phyloP scores from a whole-genome alignment of 257 asterid genomes.

The Solanum stenotomum region DNA sequence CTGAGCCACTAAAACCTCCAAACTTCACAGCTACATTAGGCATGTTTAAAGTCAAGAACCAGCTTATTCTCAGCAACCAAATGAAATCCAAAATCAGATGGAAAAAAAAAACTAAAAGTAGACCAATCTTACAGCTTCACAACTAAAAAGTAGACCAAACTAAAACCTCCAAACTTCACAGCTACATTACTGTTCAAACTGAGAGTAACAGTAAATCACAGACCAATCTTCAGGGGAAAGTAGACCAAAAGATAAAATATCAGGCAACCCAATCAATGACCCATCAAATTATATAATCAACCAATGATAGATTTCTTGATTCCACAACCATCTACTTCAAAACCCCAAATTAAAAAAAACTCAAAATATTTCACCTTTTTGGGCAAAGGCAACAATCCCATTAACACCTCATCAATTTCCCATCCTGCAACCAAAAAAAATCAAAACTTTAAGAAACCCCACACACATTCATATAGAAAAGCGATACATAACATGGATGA shows the following conservation, averaged over 20 bases:
- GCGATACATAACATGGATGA: neutral
- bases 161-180: neutral
- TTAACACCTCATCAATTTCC: neutral
- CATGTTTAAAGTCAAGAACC: conserved; percentile 11
- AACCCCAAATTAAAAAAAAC: neutral
- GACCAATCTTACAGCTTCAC: neutral
- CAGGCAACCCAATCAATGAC: neutral
- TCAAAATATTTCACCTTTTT: neutral
- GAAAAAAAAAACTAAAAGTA: neutral
- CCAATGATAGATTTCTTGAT: neutral
- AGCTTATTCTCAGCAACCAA: neutral
- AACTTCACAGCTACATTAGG: neutral
- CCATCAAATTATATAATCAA: neutral
- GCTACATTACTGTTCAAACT: neutral
- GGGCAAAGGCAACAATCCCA: neutral
- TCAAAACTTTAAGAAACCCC: neutral
- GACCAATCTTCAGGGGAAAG: neutral
- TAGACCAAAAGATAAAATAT: neutral
- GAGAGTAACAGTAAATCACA: neutral
- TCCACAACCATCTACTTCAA: neutral
- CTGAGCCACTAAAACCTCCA: conserved; percentile 1
- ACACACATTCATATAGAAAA: neutral
- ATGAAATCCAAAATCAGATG: neutral
- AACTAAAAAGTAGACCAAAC: neutral
- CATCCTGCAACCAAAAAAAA: neutral